Base-by-base conservation (phyloP, 257 asterid genomes). In the Handroanthus guayacan region DNA sequence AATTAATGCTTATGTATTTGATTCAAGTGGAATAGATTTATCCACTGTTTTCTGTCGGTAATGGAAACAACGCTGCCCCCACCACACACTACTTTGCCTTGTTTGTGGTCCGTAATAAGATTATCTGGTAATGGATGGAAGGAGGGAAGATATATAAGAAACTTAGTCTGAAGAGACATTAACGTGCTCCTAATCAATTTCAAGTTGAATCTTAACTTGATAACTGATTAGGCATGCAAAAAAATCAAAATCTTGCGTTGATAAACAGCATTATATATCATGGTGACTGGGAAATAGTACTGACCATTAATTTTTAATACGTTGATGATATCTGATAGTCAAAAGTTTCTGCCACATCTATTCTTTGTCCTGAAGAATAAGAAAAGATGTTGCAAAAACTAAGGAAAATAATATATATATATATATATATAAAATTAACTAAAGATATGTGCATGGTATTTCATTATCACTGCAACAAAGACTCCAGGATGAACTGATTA, bases 201-300 rank as follows among this genome's bases (percentile, higher is more conserved):
- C 43, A 25, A 43, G 3, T 55, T 55, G 66, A 71, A 48, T 67
- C 62, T 67, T 54, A 3, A 41, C 36, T 12, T 38, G 52, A 62
- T 18, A 62, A 48, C 36, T 73, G 70, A 74, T 17, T 10, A 18
- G 44, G 56, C 39, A 34, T 31, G 75, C 20, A 13, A 48, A 48
- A 9, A 48, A 5, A 6, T 5, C 13, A 2, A 38, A 34, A 9
- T 80, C 65, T 41, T 58, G 11, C 31, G 31, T 25, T 25, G 72
- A 67, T 81, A 78, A 68, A 64, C 67, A 68, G 71, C 85, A 82
- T 61, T 74, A 25, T 25, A 25, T 25, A 80, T 45, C 37, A 9
- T 47, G 64, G 80, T 82, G 78, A 75, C 52, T 82, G 78, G 78
- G 58, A 10, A 13, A 48, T 45, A 38, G 5, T 25, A 25, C 31